Conservation (phyloP, 2,329 filamentous ascomycete genomes). For the Ceratocystis lukuohia region DNA sequence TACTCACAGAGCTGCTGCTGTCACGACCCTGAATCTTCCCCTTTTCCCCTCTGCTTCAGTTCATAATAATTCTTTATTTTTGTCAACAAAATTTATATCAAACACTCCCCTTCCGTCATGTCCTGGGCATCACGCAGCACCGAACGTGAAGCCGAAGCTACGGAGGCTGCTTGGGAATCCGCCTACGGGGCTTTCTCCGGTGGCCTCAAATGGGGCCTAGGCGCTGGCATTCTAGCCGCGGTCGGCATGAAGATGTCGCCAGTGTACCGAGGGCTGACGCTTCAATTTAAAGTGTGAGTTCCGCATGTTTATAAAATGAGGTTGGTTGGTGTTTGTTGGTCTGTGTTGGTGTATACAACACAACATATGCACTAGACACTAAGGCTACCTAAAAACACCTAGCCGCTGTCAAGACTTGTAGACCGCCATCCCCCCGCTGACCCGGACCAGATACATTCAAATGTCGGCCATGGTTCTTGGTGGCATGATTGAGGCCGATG, state of each 20-base stretch:
- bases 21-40: background rate
- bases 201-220: slow-evolving; percentile 60
- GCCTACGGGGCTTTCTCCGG: slow-evolving; percentile 52
- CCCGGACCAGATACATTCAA: slow-evolving; percentile 53
- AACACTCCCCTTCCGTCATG: background rate
- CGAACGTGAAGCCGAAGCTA: slow-evolving; percentile 47
- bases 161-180: slow-evolving; percentile 58
- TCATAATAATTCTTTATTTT: background rate
- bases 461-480: slow-evolving; percentile 80
- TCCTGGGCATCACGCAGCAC: slow-evolving; percentile 12
- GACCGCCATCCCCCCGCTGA: slow-evolving; percentile 5
- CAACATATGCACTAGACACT: background rate
- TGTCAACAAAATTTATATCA: background rate
- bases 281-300: slow-evolving; percentile 65
- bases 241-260: slow-evolving; percentile 53
- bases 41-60: background rate
- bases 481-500: slow-evolving; percentile 62
- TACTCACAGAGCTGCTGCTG: background rate
- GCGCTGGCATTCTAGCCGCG: slow-evolving; percentile 46
- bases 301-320: background rate
- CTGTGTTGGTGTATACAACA: background rate
- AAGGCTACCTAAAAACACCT: too few species aligned
- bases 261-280: slow-evolving; percentile 56
- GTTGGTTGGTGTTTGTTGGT: background rate
- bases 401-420: background rate